phyloP scores from a whole-genome alignment of 768 basidiomycete species.

The Hypholoma sublateritium region DNA sequence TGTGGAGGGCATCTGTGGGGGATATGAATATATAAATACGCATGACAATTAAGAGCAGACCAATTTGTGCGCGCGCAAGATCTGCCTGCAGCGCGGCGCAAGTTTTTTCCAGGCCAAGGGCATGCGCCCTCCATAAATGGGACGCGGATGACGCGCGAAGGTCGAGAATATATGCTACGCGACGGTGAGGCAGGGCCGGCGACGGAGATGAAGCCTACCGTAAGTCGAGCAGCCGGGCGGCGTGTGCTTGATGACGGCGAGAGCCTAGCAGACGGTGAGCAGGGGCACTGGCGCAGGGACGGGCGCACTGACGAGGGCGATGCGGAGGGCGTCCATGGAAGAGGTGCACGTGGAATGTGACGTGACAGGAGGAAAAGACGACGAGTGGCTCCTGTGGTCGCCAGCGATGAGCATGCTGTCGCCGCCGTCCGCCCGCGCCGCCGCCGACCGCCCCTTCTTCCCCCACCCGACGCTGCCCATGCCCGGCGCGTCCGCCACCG shows the following conservation, averaged over 20 bases:
- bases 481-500: constrained; percentile 28
- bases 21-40: background rate
- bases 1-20: background rate
- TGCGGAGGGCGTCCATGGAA: constrained; percentile 27
- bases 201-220: constrained; percentile 29
- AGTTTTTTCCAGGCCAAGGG: constrained; percentile 41
- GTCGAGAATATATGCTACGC: constrained; percentile 46
- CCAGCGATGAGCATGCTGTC: constrained; percentile 19
- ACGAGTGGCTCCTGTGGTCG: background rate
- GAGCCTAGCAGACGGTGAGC: constrained; percentile 33
- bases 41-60: constrained; percentile 29
- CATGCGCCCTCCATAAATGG: constrained; percentile 39
- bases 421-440: constrained; percentile 13
- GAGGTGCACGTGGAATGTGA: background rate
- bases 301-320: constrained; percentile 33
- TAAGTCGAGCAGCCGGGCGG: constrained; percentile 38
- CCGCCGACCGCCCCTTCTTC: constrained; percentile 29
- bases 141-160: constrained; percentile 26
- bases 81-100: constrained; percentile 34
- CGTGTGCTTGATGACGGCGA: constrained; percentile 45
- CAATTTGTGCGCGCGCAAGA: constrained; percentile 41
- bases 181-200: background rate
- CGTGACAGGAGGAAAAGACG: background rate
- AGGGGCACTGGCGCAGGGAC: background rate
- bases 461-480: constrained; percentile 28